phyloP scores from a whole-genome alignment of 495 filamentous ascomycete species.

The Entonaema liquescens region DNA sequence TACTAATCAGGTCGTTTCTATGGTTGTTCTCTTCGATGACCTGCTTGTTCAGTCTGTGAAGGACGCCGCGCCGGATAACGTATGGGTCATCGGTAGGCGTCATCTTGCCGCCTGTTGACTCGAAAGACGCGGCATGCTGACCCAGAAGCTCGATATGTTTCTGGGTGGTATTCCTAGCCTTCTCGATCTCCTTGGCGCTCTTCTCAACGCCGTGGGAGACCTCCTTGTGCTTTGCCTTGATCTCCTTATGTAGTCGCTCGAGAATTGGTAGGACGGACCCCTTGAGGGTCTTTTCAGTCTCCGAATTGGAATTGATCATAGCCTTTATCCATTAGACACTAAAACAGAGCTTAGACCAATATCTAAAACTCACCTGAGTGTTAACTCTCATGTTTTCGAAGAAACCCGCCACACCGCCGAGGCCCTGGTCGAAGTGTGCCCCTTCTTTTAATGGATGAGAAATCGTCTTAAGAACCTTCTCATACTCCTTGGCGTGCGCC shows the following conservation, averaged over 20 bases:
- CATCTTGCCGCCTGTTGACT: slow-evolving; percentile 72
- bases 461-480: slow-evolving; percentile 93
- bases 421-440: slow-evolving; percentile 87
- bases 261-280: slow-evolving; percentile 84
- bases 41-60: slow-evolving; percentile 87
- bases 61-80: slow-evolving; percentile 79
- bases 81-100: slow-evolving; percentile 84
- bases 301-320: slow-evolving; percentile 83
- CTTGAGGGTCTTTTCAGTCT: slow-evolving; percentile 88
- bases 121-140: slow-evolving; percentile 78
- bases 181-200: slow-evolving; percentile 87
- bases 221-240: slow-evolving; percentile 94
- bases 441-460: slow-evolving; percentile 85
- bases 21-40: slow-evolving; percentile 95
- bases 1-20: slow-evolving; percentile 83
- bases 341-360: not conserved
- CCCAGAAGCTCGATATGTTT: slow-evolving; percentile 95
- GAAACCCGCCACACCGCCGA: slow-evolving; percentile 83
- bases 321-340: slow-evolving; percentile 57
- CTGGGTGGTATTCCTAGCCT: slow-evolving; percentile 84
- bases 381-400: slow-evolving; percentile 94
- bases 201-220: slow-evolving; percentile 84
- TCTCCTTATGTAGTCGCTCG: slow-evolving; percentile 90
- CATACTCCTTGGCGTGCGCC: slow-evolving; percentile 90
- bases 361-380: slow-evolving; percentile 69